Conservation (phyloP, 371 early-diverging fungal genomes). For the Sporodiniella umbellata region DNA sequence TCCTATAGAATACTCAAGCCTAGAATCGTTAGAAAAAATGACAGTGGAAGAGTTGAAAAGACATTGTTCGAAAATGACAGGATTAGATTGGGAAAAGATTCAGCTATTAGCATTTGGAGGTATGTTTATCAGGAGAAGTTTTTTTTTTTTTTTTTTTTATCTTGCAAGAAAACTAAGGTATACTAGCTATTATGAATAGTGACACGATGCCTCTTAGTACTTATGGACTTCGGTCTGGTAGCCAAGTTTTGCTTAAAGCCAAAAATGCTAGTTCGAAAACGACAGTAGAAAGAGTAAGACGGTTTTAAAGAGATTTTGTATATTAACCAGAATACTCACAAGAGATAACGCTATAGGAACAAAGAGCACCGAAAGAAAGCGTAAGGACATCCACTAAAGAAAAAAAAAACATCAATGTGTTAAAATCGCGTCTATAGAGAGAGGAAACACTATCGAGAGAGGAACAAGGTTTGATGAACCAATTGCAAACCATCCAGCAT, state of each 20-base stretch:
- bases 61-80: constrained; percentile 27
- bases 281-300: too few relatives aligned
- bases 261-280: background rate
- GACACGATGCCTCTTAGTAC: constrained; percentile 10
- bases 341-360: too few relatives aligned
- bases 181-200: constrained; percentile 12
- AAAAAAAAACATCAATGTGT: background rate
- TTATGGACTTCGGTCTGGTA: constrained; percentile 13
- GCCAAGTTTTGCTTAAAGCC: constrained; percentile 6
- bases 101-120: constrained; percentile 41
- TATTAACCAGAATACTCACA: too few relatives aligned
- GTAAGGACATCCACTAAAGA: too few relatives aligned
- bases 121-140: too few relatives aligned
- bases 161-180: background rate
- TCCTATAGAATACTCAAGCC: constrained; percentile 20
- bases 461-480: constrained; percentile 2
- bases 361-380: background rate
- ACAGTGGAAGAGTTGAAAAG: constrained; percentile 30
- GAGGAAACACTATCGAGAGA: too few relatives aligned
- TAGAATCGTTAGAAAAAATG: constrained; percentile 17
- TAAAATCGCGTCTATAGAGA: too few relatives aligned
- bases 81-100: constrained; percentile 14
- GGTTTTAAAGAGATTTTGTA: too few relatives aligned
- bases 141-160: too few relatives aligned
- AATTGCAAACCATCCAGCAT: constrained; percentile 4